Evolutionary conservation across 192 early-diverging fungal genomes (phyloP).

Genomic region (Martensiomyces pterosporus): DNA sequence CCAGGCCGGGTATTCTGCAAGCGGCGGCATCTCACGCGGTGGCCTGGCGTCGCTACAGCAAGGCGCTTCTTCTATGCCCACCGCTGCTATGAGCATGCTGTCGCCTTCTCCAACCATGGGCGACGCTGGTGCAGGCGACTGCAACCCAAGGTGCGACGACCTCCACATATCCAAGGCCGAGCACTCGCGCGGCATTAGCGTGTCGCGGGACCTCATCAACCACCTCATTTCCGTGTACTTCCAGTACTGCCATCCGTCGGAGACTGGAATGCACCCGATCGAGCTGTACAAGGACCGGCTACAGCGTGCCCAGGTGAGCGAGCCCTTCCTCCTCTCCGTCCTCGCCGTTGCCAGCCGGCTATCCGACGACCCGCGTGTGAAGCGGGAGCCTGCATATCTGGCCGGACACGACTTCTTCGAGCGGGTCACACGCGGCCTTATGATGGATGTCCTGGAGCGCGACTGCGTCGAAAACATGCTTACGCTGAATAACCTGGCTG

Average conservation of each 20-base stretch:
- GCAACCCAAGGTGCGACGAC: too few relatives aligned
- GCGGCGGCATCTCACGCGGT: too few relatives aligned
- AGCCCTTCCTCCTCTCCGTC: conserved; percentile 42
- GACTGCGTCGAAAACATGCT: conserved; percentile 50
- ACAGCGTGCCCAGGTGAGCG: conserved; percentile 40
- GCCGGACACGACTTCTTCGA: conserved; percentile 47
- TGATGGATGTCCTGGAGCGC: conserved; percentile 48
- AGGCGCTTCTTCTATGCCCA: too few relatives aligned
- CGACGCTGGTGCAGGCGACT: too few relatives aligned
- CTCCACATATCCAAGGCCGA: conserved; percentile 3
- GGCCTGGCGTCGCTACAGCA: too few relatives aligned
- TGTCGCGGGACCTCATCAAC: conserved; percentile 46
- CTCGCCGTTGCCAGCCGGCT: conserved; percentile 45
- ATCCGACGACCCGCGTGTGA: conserved; percentile 43
- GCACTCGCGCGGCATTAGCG: conserved; percentile 13
- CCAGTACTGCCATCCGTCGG: conserved; percentile 35
- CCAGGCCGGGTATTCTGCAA: too few relatives aligned
- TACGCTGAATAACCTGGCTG: conserved; percentile 47
- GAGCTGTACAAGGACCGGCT: conserved; percentile 47
- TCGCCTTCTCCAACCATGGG: too few relatives aligned
- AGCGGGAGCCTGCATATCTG: conserved; percentile 40
- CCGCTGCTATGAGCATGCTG: too few relatives aligned
- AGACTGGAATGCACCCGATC: conserved; percentile 46
- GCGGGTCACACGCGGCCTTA: conserved; percentile 34
- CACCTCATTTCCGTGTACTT: conserved; percentile 43